Percentiles rank a stretch among this genome's conserved stretches.
Conservation (phyloP, 2,329 filamentous ascomycete species). For the Monilinia vaccinii-corymbosi region DNA sequence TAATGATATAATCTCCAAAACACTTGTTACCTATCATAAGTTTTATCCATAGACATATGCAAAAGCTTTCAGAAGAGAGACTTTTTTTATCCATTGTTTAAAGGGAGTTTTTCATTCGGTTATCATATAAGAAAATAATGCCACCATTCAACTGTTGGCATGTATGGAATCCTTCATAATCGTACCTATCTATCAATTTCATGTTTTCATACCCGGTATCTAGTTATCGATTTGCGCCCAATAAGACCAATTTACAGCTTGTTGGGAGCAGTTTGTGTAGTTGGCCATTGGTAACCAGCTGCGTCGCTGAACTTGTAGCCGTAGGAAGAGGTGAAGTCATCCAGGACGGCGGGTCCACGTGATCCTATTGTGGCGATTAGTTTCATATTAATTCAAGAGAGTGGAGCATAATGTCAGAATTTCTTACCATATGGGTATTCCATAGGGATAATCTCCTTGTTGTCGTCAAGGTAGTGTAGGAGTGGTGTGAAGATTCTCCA, state of each 20-base stretch:
- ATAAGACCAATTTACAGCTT: slow-evolving; percentile 60
- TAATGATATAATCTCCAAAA: too few relatives aligned
- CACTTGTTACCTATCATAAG: neutral
- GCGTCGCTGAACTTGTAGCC: slow-evolving; percentile 97
- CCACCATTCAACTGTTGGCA: neutral
- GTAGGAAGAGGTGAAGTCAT: slow-evolving; percentile 96
- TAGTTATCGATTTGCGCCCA: neutral
- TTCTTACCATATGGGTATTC: slow-evolving; percentile 94
- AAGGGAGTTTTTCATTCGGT: neutral
- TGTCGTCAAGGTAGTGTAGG: slow-evolving; percentile 95
- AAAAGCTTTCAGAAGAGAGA: neutral
- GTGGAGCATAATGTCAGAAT: neutral
- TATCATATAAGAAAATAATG: neutral
- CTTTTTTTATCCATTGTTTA: neutral
- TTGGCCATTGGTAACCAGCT: slow-evolving; percentile 91
- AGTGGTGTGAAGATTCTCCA: slow-evolving; percentile 99
- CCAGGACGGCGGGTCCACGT: slow-evolving; percentile 87
- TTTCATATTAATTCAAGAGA: neutral
- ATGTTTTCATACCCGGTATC: slow-evolving; percentile 1
- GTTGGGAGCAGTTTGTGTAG: slow-evolving; percentile 63
- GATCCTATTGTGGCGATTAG: slow-evolving; percentile 53
- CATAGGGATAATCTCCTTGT: slow-evolving; percentile 99
- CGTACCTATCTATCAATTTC: slow-evolving; percentile 5
- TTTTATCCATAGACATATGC: neutral
- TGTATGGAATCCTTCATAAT: slow-evolving; percentile 4